Percentiles rank a stretch among this genome's conserved stretches.
Conservation (phyloP, 768 basidiomycete species). For the Termitomyces sp. region DNA sequence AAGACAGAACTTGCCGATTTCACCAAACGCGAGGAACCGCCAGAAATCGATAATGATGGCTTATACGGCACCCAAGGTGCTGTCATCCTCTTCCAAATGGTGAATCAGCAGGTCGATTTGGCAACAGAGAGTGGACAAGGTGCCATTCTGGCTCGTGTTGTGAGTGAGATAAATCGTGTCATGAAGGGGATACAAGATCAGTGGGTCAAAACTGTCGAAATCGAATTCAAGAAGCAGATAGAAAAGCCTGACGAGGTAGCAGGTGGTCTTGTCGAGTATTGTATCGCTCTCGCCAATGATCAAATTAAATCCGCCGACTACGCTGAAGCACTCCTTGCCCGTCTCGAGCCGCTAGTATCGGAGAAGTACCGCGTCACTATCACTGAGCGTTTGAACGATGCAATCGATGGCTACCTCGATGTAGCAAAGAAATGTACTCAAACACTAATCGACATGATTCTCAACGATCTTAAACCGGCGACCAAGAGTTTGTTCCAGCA, state of each 20-base stretch:
- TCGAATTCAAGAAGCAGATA: constrained; percentile 80
- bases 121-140: constrained; percentile 96
- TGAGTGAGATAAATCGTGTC: constrained; percentile 81
- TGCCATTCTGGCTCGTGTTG: constrained; percentile 84
- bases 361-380: constrained; percentile 86
- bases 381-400: constrained; percentile 85
- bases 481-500: constrained; percentile 79
- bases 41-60: constrained; percentile 85
- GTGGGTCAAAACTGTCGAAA: constrained; percentile 80
- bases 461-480: constrained; percentile 89
- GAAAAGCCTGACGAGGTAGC: constrained; percentile 87
- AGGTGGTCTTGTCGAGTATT: constrained; percentile 90
- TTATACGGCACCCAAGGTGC: constrained; percentile 89
- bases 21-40: constrained; percentile 73
- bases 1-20: constrained; percentile 86
- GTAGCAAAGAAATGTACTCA: constrained; percentile 97
- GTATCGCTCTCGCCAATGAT: constrained; percentile 95
- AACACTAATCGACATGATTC: constrained; percentile 88
- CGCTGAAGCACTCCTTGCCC: constrained; percentile 76
- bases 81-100: constrained; percentile 96
- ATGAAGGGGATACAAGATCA: constrained; percentile 86
- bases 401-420: constrained; percentile 97
- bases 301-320: constrained; percentile 96
- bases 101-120: constrained; percentile 93
- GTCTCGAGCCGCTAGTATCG: constrained; percentile 88